phyloP scores from a whole-genome alignment of 2,329 filamentous ascomycete species.

The Aureobasidium sp. region DNA sequence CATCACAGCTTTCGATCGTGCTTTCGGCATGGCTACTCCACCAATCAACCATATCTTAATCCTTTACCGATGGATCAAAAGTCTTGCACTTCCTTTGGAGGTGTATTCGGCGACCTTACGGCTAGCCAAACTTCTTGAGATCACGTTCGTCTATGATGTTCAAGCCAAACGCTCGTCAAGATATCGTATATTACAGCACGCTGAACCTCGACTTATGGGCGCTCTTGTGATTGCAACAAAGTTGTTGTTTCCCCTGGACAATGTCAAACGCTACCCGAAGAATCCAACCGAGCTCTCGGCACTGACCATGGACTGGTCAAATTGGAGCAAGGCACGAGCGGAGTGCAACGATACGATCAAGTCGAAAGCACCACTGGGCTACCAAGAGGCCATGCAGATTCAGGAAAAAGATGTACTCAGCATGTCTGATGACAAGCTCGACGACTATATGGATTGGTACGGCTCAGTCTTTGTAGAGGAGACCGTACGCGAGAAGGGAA shows the following conservation, averaged over 20 bases:
- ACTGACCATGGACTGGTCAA: constrained; percentile 62
- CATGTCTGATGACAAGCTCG: constrained; percentile 57
- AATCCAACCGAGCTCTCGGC: constrained; percentile 50
- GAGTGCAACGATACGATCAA: constrained; percentile 19
- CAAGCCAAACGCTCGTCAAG: constrained; percentile 26
- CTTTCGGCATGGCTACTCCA: constrained; percentile 67
- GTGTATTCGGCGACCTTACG: constrained; percentile 53
- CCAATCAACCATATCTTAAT: constrained; percentile 63
- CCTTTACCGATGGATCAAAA: constrained; percentile 61
- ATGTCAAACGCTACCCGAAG: constrained; percentile 43
- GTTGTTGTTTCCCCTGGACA: constrained; percentile 68
- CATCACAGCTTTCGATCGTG: constrained; percentile 55
- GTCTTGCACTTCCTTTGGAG: constrained; percentile 69
- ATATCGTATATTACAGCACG: constrained; percentile 51
- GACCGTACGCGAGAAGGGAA: constrained; percentile 29
- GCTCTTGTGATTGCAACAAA: constrained; percentile 72
- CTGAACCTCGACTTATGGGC: constrained; percentile 67
- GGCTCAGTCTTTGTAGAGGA: constrained; percentile 56
- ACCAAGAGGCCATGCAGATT: constrained; percentile 45
- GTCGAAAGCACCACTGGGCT: constrained; percentile 28
- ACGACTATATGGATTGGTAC: constrained; percentile 76
- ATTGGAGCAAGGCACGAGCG: constrained; percentile 55
- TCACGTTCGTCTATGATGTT: constrained; percentile 50
- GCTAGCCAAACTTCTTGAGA: constrained; percentile 45
- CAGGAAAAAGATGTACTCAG: constrained; percentile 55